Evolutionary conservation across 179 eudicot species (phyloP).

Genomic region (Corrigiola litoralis): DNA sequence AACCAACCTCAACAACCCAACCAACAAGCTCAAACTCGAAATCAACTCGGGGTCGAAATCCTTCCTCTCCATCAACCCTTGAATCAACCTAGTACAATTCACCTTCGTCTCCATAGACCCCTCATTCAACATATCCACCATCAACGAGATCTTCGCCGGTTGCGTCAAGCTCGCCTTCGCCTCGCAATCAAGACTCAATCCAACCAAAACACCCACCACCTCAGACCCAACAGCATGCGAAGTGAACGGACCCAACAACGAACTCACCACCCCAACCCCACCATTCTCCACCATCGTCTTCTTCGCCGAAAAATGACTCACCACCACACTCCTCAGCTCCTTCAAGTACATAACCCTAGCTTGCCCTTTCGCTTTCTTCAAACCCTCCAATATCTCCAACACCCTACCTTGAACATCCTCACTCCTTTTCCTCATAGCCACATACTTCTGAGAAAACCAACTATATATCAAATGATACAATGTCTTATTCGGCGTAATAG

Average conservation of each 20-base stretch:
- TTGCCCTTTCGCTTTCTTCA: constrained; percentile 84
- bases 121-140: constrained; percentile 91
- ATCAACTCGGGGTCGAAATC: constrained; percentile 53
- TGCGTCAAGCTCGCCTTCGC: constrained; percentile 53
- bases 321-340: constrained; percentile 54
- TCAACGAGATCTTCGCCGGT: constrained; percentile 67
- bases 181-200: constrained; percentile 48
- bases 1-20: constrained; percentile 69
- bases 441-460: constrained; percentile 72
- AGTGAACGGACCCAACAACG: constrained; percentile 78
- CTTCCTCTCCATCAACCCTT: constrained; percentile 53
- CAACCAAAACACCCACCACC: constrained; percentile 67
- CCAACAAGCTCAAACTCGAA: constrained; percentile 79
- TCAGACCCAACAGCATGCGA: constrained; percentile 88
- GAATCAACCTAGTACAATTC: constrained; percentile 64
- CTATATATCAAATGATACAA: constrained; percentile 56
- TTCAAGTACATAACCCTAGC: constrained; percentile 63
- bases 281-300: constrained; percentile 60
- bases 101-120: constrained; percentile 83
- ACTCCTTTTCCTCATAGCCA: constrained; percentile 74
- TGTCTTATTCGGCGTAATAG: constrained; percentile 75
- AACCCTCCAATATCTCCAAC: constrained; percentile 57
- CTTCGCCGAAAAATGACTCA: constrained; percentile 50
- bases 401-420: constrained; percentile 92
- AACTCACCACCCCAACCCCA: constrained; percentile 47